Base-by-base conservation (phyloP, 192 early-diverging fungal species). In the Dimargaris xerosporica region DNA sequence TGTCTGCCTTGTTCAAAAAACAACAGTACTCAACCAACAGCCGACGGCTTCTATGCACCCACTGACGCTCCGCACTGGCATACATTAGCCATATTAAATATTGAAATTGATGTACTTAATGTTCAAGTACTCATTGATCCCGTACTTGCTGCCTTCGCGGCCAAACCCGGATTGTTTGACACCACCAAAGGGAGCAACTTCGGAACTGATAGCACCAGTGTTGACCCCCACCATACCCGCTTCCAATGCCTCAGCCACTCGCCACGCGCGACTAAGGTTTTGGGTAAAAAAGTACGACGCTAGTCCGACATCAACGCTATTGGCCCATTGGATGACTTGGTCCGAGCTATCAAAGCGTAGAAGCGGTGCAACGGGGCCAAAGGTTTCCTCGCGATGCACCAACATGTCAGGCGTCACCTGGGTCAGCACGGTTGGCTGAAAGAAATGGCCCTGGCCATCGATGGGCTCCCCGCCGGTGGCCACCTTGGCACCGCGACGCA, bases 211-310 rank as follows among this genome's bases (percentile, higher is more conserved):
- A 0, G 64, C 59, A n/a, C 82, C 82, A 2, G 84, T 82, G 66
- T 96, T 96, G 31, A 88, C 78, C 25, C 91, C 90, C n/a, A 94
- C 88, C 84, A 94, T 94, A 44, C 93, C 93, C 5, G 84, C 78
- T 62, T 93, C 82, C 45, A 96, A 62, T 11, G 71, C 70, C 65
- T 94, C 90, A 1, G 90, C 81, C 6, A 96, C 85, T 13, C 88
- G 79, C 79, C 83, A 88, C 64, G 84, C 76, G 10, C 91, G 81
- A 7, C 78, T 69, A 17, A 91, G 66, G 65, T 91, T 85, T 21
- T 80, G 69, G 61, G 87, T 86, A 68, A 78, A 94, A 66, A 93
- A 86, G 74, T 93, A 94, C 3, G 78, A 87, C 0, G 93, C 87
- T 64, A 96, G 72, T 0, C 93, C 94, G 23, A 82, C 80, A 5